Evolutionary conservation across 2,329 filamentous ascomycete genomes (phyloP), one percentile per base, ranked within the genome.

Genomic region (Alternaria consortialis): DNA sequence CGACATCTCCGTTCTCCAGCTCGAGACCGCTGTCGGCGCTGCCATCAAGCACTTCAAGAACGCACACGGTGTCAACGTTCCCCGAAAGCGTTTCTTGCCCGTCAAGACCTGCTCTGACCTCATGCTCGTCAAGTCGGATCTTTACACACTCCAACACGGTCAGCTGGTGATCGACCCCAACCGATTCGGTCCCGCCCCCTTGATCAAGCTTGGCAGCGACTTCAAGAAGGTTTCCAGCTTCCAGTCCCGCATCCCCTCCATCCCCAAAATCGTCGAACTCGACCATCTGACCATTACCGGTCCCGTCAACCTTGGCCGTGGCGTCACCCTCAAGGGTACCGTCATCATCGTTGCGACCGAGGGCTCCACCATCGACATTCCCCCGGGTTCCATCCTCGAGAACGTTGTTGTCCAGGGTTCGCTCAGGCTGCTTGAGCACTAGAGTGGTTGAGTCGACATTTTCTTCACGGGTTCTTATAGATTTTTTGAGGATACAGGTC

Each of bases 191-290:
- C 94, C 95, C 72, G 94, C 95, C 50, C 95, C 95, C 58, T 87
- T 99, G 72, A 99, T 99, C 87, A 99, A 99, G 91, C 91, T 99
- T 56, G 95, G 95, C 74, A 90, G 89, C 76, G 95, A 99, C 87
- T 99, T 99, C 89, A 99, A 99, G 91, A 99, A 99, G 90, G 95
- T 99, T 39, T 98, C 94, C 1, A 95, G 93, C 85, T 96, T 96
- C 87, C 90, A 93, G 84, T 90, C 92, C 82, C 90, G 90, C 78
- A 94, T 96, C 71, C 86, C 91, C 11, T 93, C 90, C 67, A 96
- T 96, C 74, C 92, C 92, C 77, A 94, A 92, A 87, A 94, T 96
- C 73, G 88, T 95, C 69, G 92, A 96, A 84, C 88, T 95, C 50
- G 92, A 96, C 77, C 95, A 99, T 80, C 88, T 99, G 62, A 99